Percentiles rank a stretch among this genome's conserved stretches.
These are phyloP conservation scores for Debaryomyces prosopidis DNA, from an alignment of 805 yeast genomes.

Conservation along the genomic window DNA sequence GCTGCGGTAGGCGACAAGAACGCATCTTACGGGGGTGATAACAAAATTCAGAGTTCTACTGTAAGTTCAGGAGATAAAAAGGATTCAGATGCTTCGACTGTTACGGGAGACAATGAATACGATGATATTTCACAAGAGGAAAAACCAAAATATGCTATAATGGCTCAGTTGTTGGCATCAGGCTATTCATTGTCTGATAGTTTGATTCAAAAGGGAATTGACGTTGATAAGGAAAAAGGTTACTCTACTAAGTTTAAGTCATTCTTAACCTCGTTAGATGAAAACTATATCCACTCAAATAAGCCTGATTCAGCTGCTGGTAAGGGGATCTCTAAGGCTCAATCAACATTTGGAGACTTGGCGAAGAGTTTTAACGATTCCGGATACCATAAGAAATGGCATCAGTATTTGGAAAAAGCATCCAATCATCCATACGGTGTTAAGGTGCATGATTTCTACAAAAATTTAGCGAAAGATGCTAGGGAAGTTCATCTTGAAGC, in stretches of 20 bases:
- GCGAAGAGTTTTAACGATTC: conserved; percentile 32
- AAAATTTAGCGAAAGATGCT: conserved; percentile 54
- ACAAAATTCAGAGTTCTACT: conserved; percentile 1
- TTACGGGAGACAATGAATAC: conserved; percentile 30
- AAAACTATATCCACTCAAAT: conserved; percentile 56
- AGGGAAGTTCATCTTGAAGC: conserved; percentile 75
- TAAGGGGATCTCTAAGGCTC: conserved; percentile 35
- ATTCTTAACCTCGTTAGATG: conserved; percentile 56
- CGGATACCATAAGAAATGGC: conserved; percentile 33
- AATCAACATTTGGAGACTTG: conserved; percentile 41
- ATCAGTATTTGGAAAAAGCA: conserved; percentile 48
- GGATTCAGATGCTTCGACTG: conserved; percentile 11
- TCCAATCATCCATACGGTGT: conserved; percentile 52
- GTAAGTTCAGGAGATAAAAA: conserved; percentile 20
- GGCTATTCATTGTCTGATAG: conserved; percentile 70
- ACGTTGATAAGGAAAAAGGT: conserved; percentile 66
- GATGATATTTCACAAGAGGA: conserved; percentile 70
- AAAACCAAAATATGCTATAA: conserved; percentile 72
- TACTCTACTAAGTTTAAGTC: conserved; percentile 53
- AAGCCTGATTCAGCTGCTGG: conserved; percentile 48
- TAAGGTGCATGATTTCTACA: conserved; percentile 61
- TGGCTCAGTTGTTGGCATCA: conserved; percentile 74
- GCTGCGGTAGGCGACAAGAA: neutral
- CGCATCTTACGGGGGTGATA: conserved; percentile 7
- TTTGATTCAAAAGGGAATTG: conserved; percentile 59